phyloP scores from a whole-genome alignment of 202 grass and related monocot genomes.

The Miscanthus sacchariflorus region DNA sequence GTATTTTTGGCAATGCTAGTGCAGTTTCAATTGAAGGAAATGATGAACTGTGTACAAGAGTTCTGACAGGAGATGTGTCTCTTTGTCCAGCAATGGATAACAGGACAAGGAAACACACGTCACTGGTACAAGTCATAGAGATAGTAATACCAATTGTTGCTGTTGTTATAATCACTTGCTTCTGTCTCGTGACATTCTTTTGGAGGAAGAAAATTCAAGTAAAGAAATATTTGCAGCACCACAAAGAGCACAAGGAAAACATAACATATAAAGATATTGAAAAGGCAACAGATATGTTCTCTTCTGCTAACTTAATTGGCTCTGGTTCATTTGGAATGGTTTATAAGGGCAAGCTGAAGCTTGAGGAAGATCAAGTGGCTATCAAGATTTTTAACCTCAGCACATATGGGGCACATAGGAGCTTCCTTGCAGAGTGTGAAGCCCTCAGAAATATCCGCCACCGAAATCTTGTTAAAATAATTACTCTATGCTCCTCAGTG shows the following conservation, averaged over 20 bases:
- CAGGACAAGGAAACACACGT: not conserved
- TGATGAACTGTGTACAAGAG: constrained; percentile 39
- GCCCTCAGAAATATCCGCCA: constrained; percentile 42
- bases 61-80: not conserved
- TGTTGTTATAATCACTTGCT: not conserved
- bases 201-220: not conserved
- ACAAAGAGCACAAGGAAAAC: not conserved
- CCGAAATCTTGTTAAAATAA: constrained; percentile 58
- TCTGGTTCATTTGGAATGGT: constrained; percentile 56
- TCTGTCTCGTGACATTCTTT: not conserved
- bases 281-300: constrained; percentile 54
- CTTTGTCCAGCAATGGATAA: not conserved
- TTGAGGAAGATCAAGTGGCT: constrained; percentile 36
- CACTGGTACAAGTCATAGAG: not conserved
- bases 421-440: constrained; percentile 53
- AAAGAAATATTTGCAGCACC: not conserved
- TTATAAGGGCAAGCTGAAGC: constrained; percentile 49
- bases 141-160: constrained; percentile 22
- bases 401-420: constrained; percentile 37
- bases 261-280: constrained; percentile 53
- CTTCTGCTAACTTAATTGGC: constrained; percentile 49
- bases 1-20: constrained; percentile 45
- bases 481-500: constrained; percentile 57
- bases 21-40: constrained; percentile 53
- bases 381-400: constrained; percentile 62